Evolutionary conservation across 352 stramenopile genomes (phyloP).

Genomic region (Pythium myriotylum): DNA sequence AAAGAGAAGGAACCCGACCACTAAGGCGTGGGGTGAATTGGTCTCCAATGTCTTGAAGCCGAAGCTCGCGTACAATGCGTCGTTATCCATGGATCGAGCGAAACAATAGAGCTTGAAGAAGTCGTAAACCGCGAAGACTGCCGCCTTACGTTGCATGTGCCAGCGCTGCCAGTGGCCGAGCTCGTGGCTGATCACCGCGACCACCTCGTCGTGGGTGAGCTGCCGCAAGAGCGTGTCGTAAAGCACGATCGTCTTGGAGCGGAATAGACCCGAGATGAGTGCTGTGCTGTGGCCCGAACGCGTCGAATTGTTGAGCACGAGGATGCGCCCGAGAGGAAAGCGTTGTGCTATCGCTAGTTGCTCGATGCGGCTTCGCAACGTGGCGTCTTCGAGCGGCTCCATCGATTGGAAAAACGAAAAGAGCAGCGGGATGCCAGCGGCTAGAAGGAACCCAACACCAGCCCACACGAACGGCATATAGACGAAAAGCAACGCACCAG

Average conservation of each 20-base stretch:
- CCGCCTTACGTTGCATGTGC: constrained; percentile 63
- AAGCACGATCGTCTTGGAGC: constrained; percentile 96
- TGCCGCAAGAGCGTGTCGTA: constrained; percentile 97
- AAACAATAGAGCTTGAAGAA: constrained; percentile 66
- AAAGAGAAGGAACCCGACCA: constrained; percentile 85
- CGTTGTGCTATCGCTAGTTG: constrained; percentile 83
- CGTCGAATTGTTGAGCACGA: constrained; percentile 96
- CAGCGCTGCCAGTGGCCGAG: constrained; percentile 95
- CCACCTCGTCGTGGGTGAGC: constrained; percentile 90
- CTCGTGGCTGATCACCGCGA: constrained; percentile 96
- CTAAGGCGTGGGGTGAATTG: constrained; percentile 38
- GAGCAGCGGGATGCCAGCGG: constrained; percentile 57
- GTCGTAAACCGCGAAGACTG: constrained; percentile 44
- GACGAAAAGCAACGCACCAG: constrained; percentile 67
- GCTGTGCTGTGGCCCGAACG: constrained; percentile 90
- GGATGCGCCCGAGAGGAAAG: constrained; percentile 97
- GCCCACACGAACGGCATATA: constrained; percentile 86
- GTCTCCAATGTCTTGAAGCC: constrained; percentile 28
- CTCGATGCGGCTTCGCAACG: constrained; percentile 92
- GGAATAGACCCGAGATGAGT: constrained; percentile 92
- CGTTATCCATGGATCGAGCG: constrained; percentile 64
- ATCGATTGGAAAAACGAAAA: constrained; percentile 98
- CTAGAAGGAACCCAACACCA: background rate
- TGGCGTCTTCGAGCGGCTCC: constrained; percentile 76
- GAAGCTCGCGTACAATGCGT: constrained; percentile 34